Conservation (phyloP, 768 basidiomycete genomes). For the Amanita rubescens region DNA sequence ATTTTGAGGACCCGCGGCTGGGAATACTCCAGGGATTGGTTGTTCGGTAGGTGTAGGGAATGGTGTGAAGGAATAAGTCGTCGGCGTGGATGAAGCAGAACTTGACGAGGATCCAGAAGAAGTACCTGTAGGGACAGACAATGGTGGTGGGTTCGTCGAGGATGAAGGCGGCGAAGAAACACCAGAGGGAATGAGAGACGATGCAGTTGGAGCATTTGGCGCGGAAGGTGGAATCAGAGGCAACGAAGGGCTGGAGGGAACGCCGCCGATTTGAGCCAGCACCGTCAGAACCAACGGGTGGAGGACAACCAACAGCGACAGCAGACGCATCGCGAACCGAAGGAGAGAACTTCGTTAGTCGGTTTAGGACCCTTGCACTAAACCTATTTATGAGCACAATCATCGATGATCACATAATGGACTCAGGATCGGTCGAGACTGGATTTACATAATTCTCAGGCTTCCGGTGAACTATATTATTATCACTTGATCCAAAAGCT, state of each 20-base stretch:
- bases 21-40: conserved; percentile 47
- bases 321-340: background rate
- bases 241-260: no score
- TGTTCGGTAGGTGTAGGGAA: conserved; percentile 54
- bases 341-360: background rate
- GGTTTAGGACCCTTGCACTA: background rate
- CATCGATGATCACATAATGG: background rate
- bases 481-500: background rate
- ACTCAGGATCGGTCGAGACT: background rate
- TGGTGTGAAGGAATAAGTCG: conserved; percentile 40
- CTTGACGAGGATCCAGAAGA: background rate
- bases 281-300: conserved; percentile 9
- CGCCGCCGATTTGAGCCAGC: no score
- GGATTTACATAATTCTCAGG: no score
- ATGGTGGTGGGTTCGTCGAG: background rate
- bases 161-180: background rate
- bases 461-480: no score
- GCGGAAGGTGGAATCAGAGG: background rate
- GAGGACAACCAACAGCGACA: background rate
- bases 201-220: conserved; percentile 11
- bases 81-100: background rate
- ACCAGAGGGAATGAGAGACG: background rate
- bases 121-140: background rate
- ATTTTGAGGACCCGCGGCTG: conserved; percentile 42
- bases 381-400: background rate